Base-by-base conservation (phyloP, 257 asterid species). In the Solanum bulbocastanum region DNA sequence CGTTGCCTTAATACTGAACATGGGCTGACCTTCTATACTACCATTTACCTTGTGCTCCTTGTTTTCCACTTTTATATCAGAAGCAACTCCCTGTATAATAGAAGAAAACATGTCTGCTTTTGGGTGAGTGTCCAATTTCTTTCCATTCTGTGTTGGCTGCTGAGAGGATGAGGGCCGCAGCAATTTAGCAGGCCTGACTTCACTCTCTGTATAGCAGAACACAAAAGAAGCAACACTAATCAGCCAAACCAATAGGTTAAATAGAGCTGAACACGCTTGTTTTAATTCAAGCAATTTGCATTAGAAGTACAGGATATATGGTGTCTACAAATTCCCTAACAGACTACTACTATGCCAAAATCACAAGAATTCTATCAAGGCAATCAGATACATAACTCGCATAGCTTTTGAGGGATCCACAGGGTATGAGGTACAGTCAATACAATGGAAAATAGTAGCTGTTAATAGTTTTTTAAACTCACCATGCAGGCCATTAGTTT, bases 401-500 rank as follows among this genome's bases (percentile, higher is more conserved):
- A 83, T 49, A 82, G 86, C 86, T 49, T 82, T 81, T 49, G 86
- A 82, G 39, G 86, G 20, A 82, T 82, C 71, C 44, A 11, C 13
- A 86, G 37, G 83, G 33, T 32, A 40, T 60, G 84, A 73, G n/a
- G 46, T 86, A 71, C 5, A 86, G 49, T 78, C 72, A 11, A 62
- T 49, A 82, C 83, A 46, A 25, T 23, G 49, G 83, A 85, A 86
- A 83, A 86, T 52, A 87, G 88, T 40, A 82, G 86, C 86, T 82
- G 66, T 46, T 82, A 49, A 32, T 49, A 82, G 32, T 82, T 82
- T 81, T 42, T 79, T 79, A 16, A 58, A 92, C 98, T 94, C 95
- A 95, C 98, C 98, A 83, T 90, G 95, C 83, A 90, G 79, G 86
- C 98, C 98, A 93, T 95, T 94, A 25, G 90, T 56, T 88, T 35